phyloP scores from a whole-genome alignment of 1,139 yeast genomes.

The Geotrichum carabidarum region DNA sequence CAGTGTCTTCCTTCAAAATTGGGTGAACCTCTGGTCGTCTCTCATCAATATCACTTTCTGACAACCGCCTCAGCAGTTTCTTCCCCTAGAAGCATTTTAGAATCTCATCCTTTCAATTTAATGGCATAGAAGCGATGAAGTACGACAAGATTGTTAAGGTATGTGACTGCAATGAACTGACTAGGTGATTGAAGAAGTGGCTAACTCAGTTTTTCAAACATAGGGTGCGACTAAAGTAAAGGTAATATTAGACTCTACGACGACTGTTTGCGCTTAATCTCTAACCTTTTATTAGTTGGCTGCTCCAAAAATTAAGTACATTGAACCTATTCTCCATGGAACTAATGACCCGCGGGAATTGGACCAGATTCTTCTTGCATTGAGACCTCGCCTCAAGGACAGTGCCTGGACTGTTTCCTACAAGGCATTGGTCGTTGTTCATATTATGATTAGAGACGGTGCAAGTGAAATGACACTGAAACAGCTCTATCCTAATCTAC shows the following conservation, averaged over 20 bases:
- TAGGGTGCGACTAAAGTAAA: slow-evolving; percentile 65
- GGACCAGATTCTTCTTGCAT: slow-evolving; percentile 59
- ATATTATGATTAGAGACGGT: slow-evolving; percentile 92
- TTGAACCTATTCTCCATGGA: slow-evolving; percentile 84
- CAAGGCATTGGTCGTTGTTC: slow-evolving; percentile 78
- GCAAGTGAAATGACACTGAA: slow-evolving; percentile 62
- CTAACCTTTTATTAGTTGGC: slow-evolving; percentile 53
- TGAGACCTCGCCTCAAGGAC: slow-evolving; percentile 61
- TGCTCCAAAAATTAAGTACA: slow-evolving; percentile 95
- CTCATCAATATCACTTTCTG: too few species aligned
- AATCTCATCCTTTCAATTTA: background rate
- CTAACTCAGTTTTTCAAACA: background rate
- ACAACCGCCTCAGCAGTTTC: too few species aligned
- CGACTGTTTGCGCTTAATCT: slow-evolving; percentile 38
- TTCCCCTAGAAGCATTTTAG: background rate
- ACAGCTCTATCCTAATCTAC: slow-evolving; percentile 55
- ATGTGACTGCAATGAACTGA: slow-evolving; percentile 19
- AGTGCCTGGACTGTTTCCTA: slow-evolving; percentile 81
- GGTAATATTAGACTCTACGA: slow-evolving; percentile 28
- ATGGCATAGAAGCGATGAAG: slow-evolving; percentile 10
- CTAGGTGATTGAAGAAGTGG: too few species aligned
- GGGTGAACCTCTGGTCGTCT: too few species aligned
- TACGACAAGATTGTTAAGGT: slow-evolving; percentile 58
- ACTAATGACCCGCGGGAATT: slow-evolving; percentile 60
- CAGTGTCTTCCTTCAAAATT: too few species aligned